A percentile compares a stretch with the other conserved stretches of the same genome.
These are phyloP conservation scores for Physcomitrium patens DNA, from an alignment of 225 moss, liverwort and hornwort genomes.

Conservation along the genomic window DNA sequence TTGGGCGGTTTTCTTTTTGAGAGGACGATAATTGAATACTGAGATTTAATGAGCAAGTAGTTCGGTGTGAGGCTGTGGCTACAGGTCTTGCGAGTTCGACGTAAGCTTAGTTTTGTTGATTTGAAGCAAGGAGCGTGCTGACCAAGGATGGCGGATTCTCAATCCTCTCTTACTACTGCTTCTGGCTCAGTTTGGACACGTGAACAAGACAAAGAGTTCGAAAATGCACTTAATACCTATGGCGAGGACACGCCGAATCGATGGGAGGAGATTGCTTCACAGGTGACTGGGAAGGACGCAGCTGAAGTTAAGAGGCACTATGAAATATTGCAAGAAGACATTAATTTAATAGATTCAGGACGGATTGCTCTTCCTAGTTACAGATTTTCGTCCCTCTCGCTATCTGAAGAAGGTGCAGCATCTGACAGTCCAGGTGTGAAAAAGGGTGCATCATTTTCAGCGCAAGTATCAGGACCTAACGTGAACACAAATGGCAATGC, in stretches of 20 bases:
- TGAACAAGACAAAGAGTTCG: conserved; percentile 83
- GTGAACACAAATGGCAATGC: conserved; percentile 58
- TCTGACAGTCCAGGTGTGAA: conserved; percentile 73
- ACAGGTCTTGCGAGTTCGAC: conserved; percentile 18
- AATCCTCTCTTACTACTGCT: conserved; percentile 58
- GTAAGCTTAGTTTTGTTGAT: conserved; percentile 10
- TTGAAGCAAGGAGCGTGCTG: conserved; percentile 22
- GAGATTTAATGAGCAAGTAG: conserved; percentile 9
- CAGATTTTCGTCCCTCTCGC: conserved; percentile 62
- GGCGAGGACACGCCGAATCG: conserved; percentile 63
- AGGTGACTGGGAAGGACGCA: conserved; percentile 75
- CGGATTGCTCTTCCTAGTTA: conserved; percentile 84
- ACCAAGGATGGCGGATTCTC: conserved; percentile 49
- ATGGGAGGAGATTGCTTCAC: conserved; percentile 83
- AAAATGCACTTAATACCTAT: conserved; percentile 72
- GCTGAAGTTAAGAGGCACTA: conserved; percentile 81
- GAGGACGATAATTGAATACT: neutral
- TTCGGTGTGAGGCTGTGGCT: conserved; percentile 16
- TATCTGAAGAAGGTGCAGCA: conserved; percentile 62
- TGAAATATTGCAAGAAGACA: conserved; percentile 78
- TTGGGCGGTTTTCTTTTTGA: neutral
- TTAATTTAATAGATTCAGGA: conserved; percentile 78
- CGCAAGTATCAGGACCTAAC: conserved; percentile 67
- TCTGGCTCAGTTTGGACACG: conserved; percentile 66
- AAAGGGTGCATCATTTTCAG: conserved; percentile 60